Percentiles rank a stretch among this genome's conserved stretches.
Evolutionary conservation across 1,139 yeast genomes (phyloP).

Genomic region (Yamadazyma diddensiae): DNA sequence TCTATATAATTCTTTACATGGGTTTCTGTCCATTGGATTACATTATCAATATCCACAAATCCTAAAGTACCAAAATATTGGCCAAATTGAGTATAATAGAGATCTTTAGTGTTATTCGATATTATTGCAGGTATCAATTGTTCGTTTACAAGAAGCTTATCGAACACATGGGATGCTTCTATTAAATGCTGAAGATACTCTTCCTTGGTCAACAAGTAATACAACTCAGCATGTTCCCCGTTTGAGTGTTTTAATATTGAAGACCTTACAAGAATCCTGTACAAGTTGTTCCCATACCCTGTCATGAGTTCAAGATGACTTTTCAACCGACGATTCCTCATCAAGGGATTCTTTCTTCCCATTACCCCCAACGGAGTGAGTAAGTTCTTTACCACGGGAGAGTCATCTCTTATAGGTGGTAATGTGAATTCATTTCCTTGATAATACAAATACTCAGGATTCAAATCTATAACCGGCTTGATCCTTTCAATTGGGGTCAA

Average conservation of each 20-base stretch:
- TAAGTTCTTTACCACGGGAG: neutral
- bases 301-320: slow-evolving; percentile 2
- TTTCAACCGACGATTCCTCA: neutral
- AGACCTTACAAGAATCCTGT: slow-evolving; percentile 7
- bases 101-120: slow-evolving; percentile 3
- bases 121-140: neutral
- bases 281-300: slow-evolving; percentile 8
- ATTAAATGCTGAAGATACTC: slow-evolving; percentile 16
- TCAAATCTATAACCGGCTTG: slow-evolving; percentile 1
- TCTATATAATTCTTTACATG: slow-evolving; percentile 11
- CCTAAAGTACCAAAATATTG: slow-evolving; percentile 19
- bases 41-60: slow-evolving; percentile 6
- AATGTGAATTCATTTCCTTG: slow-evolving; percentile 10
- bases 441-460: slow-evolving; percentile 4
- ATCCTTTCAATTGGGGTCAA: neutral
- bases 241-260: slow-evolving; percentile 4
- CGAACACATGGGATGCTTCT: slow-evolving; percentile 16
- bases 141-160: slow-evolving; percentile 7
- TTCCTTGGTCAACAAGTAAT: slow-evolving; percentile 13
- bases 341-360: neutral
- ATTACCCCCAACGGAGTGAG: slow-evolving; percentile 2
- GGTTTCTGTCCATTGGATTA: slow-evolving; percentile 13
- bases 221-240: slow-evolving; percentile 9
- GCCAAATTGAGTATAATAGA: slow-evolving; percentile 17
- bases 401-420: slow-evolving; percentile 4